Percentiles rank a stretch among this genome's conserved stretches.
Conservation (phyloP, 805 yeast genomes). For the Starmera pachycereana region DNA sequence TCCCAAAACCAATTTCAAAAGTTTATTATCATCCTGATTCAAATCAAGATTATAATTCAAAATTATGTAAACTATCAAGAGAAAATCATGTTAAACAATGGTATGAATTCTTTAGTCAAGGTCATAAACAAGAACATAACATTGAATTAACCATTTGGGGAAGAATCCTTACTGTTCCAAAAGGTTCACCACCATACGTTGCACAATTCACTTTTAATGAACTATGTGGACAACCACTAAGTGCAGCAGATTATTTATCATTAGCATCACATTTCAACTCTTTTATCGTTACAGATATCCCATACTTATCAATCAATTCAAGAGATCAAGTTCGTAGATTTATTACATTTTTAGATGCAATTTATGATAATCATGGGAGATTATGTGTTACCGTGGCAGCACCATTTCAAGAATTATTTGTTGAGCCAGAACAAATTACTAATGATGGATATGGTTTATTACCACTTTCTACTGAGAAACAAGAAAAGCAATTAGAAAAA, state of each 20-base stretch:
- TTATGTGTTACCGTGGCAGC: conserved; percentile 86
- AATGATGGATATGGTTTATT: conserved; percentile 25
- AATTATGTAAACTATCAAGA: conserved; percentile 39
- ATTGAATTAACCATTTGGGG: conserved; percentile 72
- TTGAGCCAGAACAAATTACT: conserved; percentile 57
- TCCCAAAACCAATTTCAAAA: conserved; percentile 72
- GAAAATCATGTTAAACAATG: conserved; percentile 59
- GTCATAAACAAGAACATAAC: conserved; percentile 30
- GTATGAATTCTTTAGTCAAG: conserved; percentile 71
- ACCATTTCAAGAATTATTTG: conserved; percentile 75
- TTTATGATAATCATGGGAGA: conserved; percentile 82
- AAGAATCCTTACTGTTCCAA: conserved; percentile 65
- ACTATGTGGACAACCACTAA: conserved; percentile 76
- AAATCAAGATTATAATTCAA: conserved; percentile 44
- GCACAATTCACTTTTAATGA: conserved; percentile 86
- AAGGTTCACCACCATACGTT: conserved; percentile 64
- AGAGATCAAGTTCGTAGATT: conserved; percentile 85
- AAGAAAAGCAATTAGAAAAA: conserved; percentile 34
- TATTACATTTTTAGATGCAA: conserved; percentile 92
- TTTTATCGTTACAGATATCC: conserved; percentile 88
- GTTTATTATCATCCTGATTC: conserved; percentile 70
- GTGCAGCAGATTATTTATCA: conserved; percentile 91
- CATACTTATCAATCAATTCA: conserved; percentile 64
- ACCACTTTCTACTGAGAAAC: conserved; percentile 16
- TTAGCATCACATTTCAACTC: conserved; percentile 67